phyloP scores from a whole-genome alignment of 1,284 basidiomycete species.

The Takashimella koratensis region DNA sequence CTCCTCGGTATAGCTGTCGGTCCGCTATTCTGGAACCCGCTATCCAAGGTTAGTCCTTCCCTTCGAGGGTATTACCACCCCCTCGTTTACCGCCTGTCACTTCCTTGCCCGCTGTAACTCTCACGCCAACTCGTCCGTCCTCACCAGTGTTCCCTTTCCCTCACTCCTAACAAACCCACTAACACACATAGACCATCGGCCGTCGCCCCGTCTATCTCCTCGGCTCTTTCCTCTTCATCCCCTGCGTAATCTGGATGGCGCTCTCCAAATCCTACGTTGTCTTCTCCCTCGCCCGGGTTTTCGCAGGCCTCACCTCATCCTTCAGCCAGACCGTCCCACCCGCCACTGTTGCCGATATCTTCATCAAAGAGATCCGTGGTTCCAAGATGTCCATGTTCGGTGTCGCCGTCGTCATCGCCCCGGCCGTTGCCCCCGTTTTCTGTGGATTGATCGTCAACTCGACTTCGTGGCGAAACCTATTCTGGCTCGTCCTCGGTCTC shows the following conservation, averaged over 20 bases:
- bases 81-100: no score
- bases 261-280: slow-evolving; percentile 22
- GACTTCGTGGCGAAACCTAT: slow-evolving; percentile 30
- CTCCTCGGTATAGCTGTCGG: slow-evolving; percentile 48
- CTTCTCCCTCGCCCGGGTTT: slow-evolving; percentile 25
- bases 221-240: slow-evolving; percentile 42
- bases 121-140: no score
- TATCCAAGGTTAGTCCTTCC: slow-evolving; percentile 11
- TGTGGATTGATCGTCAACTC: slow-evolving; percentile 34
- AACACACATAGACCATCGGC: slow-evolving; percentile 30
- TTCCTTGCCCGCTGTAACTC: no score
- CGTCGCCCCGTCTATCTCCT: slow-evolving; percentile 42
- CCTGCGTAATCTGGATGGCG: slow-evolving; percentile 41
- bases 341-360: slow-evolving; percentile 32
- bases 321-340: slow-evolving; percentile 34
- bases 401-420: slow-evolving; percentile 31
- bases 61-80: no score
- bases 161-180: no score
- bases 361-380: slow-evolving; percentile 37
- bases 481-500: slow-evolving; percentile 41
- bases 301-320: slow-evolving; percentile 24
- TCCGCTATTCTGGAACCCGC: slow-evolving; percentile 37
- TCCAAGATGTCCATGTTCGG: slow-evolving; percentile 38
- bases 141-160: background rate
- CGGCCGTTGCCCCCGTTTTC: slow-evolving; percentile 42